Evolutionary conservation across 257 asterid genomes (phyloP).

Genomic region (Nicotiana tabacum): DNA sequence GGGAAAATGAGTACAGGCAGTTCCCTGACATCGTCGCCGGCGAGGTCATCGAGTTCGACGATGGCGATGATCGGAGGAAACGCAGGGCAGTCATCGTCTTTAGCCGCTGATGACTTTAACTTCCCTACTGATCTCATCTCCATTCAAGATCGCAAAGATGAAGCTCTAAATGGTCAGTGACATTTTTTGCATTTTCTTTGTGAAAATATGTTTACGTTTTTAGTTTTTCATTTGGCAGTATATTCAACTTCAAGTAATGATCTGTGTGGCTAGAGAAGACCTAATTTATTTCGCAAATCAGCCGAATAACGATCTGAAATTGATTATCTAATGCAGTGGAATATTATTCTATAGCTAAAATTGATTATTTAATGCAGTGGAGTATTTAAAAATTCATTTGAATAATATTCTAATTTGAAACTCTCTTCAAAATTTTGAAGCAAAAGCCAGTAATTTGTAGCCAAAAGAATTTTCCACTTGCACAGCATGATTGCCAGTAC

Average conservation of each 20-base stretch:
- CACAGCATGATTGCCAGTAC: too few species aligned
- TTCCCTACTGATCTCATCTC: slow-evolving; percentile 46
- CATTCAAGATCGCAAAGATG: slow-evolving; percentile 67
- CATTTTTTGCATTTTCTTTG: background rate
- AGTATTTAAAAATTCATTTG: background rate
- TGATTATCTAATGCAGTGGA: background rate
- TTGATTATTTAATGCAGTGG: background rate
- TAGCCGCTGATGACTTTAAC: slow-evolving; percentile 40
- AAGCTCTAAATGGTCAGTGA: slow-evolving; percentile 47
- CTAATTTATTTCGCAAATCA: background rate
- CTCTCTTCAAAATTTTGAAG: too few species aligned
- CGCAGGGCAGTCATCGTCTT: slow-evolving; percentile 5
- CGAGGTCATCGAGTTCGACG: slow-evolving; percentile 34
- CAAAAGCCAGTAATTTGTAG: too few species aligned
- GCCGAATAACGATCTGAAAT: background rate
- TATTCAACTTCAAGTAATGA: background rate
- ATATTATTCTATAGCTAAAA: background rate
- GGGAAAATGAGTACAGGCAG: slow-evolving; percentile 36
- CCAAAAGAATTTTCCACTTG: too few species aligned
- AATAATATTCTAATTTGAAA: background rate
- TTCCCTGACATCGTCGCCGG: slow-evolving; percentile 41
- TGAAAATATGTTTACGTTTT: background rate
- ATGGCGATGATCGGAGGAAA: slow-evolving; percentile 28
- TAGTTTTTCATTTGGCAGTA: background rate
- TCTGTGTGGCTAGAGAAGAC: background rate